These are phyloP conservation scores for Solanum arcanum DNA, from an alignment of 257 asterid genomes.

Conservation along the genomic window DNA sequence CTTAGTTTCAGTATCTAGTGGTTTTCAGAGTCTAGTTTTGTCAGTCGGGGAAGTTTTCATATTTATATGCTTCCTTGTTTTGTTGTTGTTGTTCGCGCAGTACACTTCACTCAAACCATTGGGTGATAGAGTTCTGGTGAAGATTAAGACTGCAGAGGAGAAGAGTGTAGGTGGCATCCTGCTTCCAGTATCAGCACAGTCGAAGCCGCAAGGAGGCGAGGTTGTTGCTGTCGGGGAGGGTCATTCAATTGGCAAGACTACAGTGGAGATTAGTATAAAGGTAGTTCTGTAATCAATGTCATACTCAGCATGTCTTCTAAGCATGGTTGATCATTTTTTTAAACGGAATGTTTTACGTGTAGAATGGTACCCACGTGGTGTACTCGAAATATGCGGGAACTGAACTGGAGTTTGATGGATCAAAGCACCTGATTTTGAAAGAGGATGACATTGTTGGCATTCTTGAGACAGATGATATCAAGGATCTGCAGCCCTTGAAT, in stretches of 20 bases:
- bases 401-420: constrained; percentile 82
- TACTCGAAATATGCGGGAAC: constrained; percentile 93
- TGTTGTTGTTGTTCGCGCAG: constrained; percentile 15
- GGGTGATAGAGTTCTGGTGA: constrained; percentile 88
- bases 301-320: background rate
- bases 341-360: background rate
- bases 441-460: constrained; percentile 91
- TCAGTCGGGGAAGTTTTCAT: background rate
- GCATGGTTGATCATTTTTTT: background rate
- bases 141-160: constrained; percentile 76
- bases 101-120: constrained; percentile 88
- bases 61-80: background rate
- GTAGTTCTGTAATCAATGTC: constrained; percentile 12
- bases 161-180: constrained; percentile 79
- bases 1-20: background rate
- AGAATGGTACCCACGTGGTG: constrained; percentile 78
- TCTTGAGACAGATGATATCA: constrained; percentile 77
- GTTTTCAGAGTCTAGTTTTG: background rate
- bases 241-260: constrained; percentile 59
- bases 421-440: constrained; percentile 70
- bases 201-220: constrained; percentile 83
- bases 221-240: constrained; percentile 96
- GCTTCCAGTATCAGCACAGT: constrained; percentile 65
- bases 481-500: constrained; percentile 77
- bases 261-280: constrained; percentile 63